Base-by-base conservation (phyloP, 345 rosid genomes). In the Excoecaria cochinchinensis region DNA sequence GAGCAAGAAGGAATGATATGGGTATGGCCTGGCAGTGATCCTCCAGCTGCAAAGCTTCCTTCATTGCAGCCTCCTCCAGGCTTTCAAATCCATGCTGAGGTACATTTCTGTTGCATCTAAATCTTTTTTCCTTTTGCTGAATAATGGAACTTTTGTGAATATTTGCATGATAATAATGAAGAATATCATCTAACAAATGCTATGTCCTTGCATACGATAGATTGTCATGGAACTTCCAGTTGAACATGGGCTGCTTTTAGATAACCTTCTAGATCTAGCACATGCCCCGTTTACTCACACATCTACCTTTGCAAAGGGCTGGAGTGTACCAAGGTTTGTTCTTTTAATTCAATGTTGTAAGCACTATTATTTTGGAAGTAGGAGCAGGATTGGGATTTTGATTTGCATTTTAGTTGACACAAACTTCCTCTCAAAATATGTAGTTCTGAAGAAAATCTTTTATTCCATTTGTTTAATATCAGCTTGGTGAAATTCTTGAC, bases 241-340 rank as follows among this genome's bases (percentile, higher is more conserved):
- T 48, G 98, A 95, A 88, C 99, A 95, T 55, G 99, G 99, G 10
- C 88, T 95, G 59, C 98, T 95, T 73, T 79, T 95, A 61, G 99
- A 95, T 78, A 95, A 95, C 81, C 96, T 95, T 67, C 83, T 95
- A 84, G 99, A 95, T 84, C 97, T 93, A 19, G 98, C 97, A 4
- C 99, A 95, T 67, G 99, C 99, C 58, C 99, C 99, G 17, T 95
- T 93, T 77, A 95, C 98, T 67, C 99, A 93, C 79, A 95, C 99
- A 25, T 90, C 98, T 25, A 95, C 99, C 21, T 95, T 93, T 63
- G 99, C 99, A 79, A 95, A 93, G 86, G 99, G 99, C 63, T 95
- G 99, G 99, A 87, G 81, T 74, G 96, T 93, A 36, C 99, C 99
- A 48, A 92, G 97, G 98, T 94, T 79, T 77, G 88, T 75, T 79